These are phyloP conservation scores for Rhexocercosporidium sp. DNA, from an alignment of 2,329 filamentous ascomycete genomes.

Conservation along the genomic window DNA sequence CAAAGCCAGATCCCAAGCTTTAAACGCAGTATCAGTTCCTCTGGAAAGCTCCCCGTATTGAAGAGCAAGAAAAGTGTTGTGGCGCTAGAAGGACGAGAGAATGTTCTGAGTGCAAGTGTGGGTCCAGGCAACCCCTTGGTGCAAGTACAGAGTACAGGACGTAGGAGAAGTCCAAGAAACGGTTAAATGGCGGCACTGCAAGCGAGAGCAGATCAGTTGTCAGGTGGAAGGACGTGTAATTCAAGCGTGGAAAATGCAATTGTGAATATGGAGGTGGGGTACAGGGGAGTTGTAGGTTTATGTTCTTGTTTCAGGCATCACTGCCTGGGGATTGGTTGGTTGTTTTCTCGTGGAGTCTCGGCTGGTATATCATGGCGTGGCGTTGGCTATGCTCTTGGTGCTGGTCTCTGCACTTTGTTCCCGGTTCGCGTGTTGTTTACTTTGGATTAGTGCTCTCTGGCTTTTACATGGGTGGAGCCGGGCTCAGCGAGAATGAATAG, in stretches of 20 bases:
- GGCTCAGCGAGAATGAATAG: not conserved
- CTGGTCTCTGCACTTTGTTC: slow-evolving; percentile 3
- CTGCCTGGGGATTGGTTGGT: not conserved
- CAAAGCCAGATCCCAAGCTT: slow-evolving; percentile 31
- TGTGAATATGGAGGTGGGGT: not conserved
- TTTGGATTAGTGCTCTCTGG: not conserved
- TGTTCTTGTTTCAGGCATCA: not conserved
- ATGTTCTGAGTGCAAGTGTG: slow-evolving; percentile 36
- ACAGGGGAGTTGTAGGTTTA: not conserved
- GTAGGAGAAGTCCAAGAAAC: slow-evolving; percentile 33
- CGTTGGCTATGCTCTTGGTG: slow-evolving; percentile 3
- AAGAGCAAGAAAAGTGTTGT: slow-evolving; percentile 47
- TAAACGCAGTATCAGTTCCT: slow-evolving; percentile 39
- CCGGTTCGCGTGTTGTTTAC: not conserved
- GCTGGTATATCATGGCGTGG: slow-evolving; percentile 8
- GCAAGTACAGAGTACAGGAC: slow-evolving; percentile 35
- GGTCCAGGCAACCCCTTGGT: slow-evolving; percentile 8
- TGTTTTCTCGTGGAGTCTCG: slow-evolving; percentile 8
- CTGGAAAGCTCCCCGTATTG: slow-evolving; percentile 48
- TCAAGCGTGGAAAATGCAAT: not conserved
- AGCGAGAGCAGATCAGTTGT: not conserved
- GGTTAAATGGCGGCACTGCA: not conserved
- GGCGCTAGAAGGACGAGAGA: slow-evolving; percentile 52
- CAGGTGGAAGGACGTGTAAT: not conserved
- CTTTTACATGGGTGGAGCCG: too few species aligned